phyloP scores from a whole-genome alignment of 2,329 filamentous ascomycete species.

The Clonostachys rhizophaga region DNA sequence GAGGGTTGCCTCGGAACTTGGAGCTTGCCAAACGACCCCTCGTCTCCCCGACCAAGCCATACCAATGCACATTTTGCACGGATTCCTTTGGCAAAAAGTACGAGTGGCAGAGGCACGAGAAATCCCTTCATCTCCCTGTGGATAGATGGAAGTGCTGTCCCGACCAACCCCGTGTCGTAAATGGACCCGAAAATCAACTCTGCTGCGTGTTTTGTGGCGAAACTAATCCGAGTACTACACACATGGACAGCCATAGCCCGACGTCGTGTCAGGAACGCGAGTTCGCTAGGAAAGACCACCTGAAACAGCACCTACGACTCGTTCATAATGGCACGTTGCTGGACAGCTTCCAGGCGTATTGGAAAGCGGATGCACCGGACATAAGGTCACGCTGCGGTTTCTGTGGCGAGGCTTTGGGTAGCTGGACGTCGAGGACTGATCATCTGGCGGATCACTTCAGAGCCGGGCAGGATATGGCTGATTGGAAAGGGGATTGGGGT shows the following conservation, averaged over 20 bases:
- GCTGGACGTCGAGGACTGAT: conserved; percentile 18
- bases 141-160: conserved; percentile 41
- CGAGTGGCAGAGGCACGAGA: conserved; percentile 34
- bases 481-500: conserved; percentile 18
- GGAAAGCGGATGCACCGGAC: conserved; percentile 14
- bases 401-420: conserved; percentile 12
- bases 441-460: conserved; percentile 18
- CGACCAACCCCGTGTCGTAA: conserved; percentile 6
- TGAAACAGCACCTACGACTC: conserved; percentile 19
- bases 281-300: conserved; percentile 22
- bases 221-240: conserved; percentile 9
- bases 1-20: not conserved
- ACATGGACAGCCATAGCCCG: conserved; percentile 16
- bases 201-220: conserved; percentile 17
- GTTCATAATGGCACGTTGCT: conserved; percentile 22
- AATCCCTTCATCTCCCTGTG: conserved; percentile 38
- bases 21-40: not conserved
- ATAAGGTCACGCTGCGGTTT: conserved; percentile 21
- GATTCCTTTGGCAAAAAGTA: conserved; percentile 4
- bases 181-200: conserved; percentile 7
- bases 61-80: conserved; percentile 3
- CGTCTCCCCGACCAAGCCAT: not conserved
- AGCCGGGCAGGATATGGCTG: conserved; percentile 14
- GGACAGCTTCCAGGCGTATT: conserved; percentile 28
- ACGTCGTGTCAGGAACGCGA: conserved; percentile 5